Base-by-base conservation (phyloP, 139 green algal genomes). In the Edaphochlamys debaryana region DNA sequence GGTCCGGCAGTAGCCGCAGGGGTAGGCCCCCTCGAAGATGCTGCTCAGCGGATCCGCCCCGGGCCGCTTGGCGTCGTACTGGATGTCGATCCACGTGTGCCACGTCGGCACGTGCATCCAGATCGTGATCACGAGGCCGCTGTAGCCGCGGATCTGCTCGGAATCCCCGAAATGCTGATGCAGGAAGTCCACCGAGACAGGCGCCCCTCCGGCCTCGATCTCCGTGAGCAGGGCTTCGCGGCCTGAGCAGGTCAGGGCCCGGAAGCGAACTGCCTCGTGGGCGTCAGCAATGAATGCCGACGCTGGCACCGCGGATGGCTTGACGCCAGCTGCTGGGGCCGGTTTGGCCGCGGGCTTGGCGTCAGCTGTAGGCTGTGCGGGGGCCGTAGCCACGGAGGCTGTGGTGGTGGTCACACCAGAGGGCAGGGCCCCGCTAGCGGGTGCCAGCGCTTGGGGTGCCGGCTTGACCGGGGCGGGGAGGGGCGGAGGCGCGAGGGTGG, bases 21-120 rank as follows among this genome's bases (percentile, higher is more conserved):
- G 66, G 52, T 89, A 93, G n/a, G 73, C 80, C 4, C 84, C 79
- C 34, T 67, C 40, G 27, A 88, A 92, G 2, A 85, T 74, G 30
- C 30, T 8, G 25, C 38, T 32, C 38, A 92, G 66, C 32, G 92
- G 87, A 62, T 87, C 89, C 27, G 87, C 89, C 3, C 87, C 87
- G 7, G 80, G 77, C 23, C 66, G 74, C 67, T 89, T 90, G 48
- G n/a, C 68, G 19, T 52, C 86, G 69, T 80, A 90, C 15, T 80
- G 85, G 20, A 94, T 81, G 62, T 94, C 91, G 0, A 95, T 25
- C 73, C 69, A 92, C 0, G 58, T 36, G 52, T 91, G 79, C 45
- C 80, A 90, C 1, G 88, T 87, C 60, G 86, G 87, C 4, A 82
- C 81, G 32, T 80, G 86, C 27, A 94, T 56, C 74, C 86, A 93